phyloP scores from a whole-genome alignment of 2,329 filamentous ascomycete genomes.

The Didymella arachidicola region DNA sequence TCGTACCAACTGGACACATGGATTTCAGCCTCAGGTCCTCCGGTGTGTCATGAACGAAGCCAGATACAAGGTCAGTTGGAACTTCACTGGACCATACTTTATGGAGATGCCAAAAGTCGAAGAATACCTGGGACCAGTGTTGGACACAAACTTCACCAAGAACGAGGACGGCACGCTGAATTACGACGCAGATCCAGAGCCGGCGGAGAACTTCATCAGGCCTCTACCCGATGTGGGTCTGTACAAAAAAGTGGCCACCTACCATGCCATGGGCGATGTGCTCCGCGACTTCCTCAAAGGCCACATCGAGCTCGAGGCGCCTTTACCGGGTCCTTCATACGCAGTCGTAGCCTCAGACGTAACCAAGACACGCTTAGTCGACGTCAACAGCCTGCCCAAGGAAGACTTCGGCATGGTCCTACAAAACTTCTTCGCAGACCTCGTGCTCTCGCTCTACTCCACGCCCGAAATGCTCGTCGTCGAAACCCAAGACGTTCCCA shows the following conservation, averaged over 20 bases:
- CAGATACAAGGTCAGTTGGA: conserved; percentile 45
- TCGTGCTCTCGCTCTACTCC: conserved; percentile 47
- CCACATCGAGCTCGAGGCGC: conserved; percentile 40
- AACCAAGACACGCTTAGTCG: conserved; percentile 55
- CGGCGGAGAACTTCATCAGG: conserved; percentile 35
- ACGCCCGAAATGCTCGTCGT: conserved; percentile 45
- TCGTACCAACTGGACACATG: conserved; percentile 38
- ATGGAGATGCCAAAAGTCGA: conserved; percentile 25
- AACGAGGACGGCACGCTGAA: conserved; percentile 51
- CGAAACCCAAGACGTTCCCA: conserved; percentile 19
- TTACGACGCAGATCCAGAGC: conserved; percentile 37
- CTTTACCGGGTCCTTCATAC: conserved; percentile 39
- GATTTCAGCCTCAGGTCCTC: conserved; percentile 42
- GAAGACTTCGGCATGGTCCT: conserved; percentile 33
- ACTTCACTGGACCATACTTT: conserved; percentile 43
- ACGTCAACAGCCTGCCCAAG: conserved; percentile 41
- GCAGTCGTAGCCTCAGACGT: conserved; percentile 44
- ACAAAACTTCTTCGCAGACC: conserved; percentile 44
- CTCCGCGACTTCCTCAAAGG: conserved; percentile 45
- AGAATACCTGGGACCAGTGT: conserved; percentile 37
- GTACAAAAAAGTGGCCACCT: conserved; percentile 48
- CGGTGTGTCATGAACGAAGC: conserved; percentile 47
- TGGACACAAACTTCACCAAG: conserved; percentile 42
- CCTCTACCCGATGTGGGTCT: conserved; percentile 33
- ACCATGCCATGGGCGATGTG: conserved; percentile 45